phyloP scores from a whole-genome alignment of 225 moss, liverwort and hornwort genomes.

The Thuidium tamariscinum region DNA sequence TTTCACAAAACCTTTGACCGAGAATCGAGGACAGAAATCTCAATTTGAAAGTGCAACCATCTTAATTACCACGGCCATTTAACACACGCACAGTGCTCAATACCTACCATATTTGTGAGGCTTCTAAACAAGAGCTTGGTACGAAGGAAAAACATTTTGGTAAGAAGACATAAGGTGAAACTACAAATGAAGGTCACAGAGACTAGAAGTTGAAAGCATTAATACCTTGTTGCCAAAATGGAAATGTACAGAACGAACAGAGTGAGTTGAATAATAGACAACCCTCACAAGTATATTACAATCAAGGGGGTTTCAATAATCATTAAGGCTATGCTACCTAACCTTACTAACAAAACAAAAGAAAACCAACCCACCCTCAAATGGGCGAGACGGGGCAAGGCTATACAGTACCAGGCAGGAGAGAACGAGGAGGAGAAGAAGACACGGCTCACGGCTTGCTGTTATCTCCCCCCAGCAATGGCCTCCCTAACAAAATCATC shows the following conservation, averaged over 20 bases:
- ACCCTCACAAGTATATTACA: constrained; percentile 28
- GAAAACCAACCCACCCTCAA: neutral
- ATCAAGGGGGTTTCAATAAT: constrained; percentile 6
- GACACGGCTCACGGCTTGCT: neutral
- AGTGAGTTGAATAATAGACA: constrained; percentile 5
- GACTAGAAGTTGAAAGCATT: neutral
- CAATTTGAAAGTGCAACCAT: neutral
- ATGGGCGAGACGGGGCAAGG: neutral
- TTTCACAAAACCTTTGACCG: neutral
- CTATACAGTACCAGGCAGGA: constrained; percentile 7
- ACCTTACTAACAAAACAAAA: constrained; percentile 13
- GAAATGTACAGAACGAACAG: constrained; percentile 5
- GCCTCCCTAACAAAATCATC: constrained; percentile 96
- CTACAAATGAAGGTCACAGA: neutral
- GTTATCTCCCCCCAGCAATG: constrained; percentile 62
- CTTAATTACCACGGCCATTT: too few relatives aligned
- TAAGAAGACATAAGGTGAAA: neutral
- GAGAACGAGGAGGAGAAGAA: neutral
- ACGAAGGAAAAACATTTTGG: neutral
- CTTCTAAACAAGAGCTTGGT: neutral
- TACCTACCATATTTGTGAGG: neutral
- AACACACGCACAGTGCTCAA: neutral
- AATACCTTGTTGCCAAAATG: constrained; percentile 4
- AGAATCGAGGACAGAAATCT: neutral
- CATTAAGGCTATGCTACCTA: constrained; percentile 7